phyloP scores from a whole-genome alignment of 148 eudicot species.

The Bassia scoparia region DNA sequence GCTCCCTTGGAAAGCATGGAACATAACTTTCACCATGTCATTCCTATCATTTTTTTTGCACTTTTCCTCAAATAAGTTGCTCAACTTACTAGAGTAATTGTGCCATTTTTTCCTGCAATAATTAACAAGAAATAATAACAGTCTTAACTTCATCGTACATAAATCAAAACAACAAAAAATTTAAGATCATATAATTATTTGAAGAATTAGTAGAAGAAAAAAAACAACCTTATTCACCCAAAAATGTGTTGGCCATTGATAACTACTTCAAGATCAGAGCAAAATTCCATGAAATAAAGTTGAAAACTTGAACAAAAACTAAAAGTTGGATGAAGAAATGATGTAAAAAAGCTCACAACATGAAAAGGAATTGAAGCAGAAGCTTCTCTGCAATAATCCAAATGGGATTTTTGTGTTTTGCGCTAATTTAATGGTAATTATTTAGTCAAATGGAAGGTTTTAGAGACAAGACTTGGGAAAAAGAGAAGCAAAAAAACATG shows the following conservation, averaged over 20 bases:
- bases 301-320: background rate
- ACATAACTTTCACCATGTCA: slow-evolving; percentile 33
- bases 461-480: slow-evolving; percentile 9
- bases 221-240: slow-evolving; percentile 34
- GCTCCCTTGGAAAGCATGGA: slow-evolving; percentile 56
- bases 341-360: background rate
- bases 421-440: background rate
- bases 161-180: too few species aligned
- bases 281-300: slow-evolving; percentile 19
- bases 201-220: background rate
- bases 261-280: slow-evolving; percentile 42
- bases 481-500: slow-evolving; percentile 6
- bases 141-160: too few species aligned
- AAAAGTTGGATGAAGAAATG: background rate
- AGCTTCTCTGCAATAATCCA: slow-evolving; percentile 22
- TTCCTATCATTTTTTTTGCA: background rate
- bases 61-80: slow-evolving; percentile 27
- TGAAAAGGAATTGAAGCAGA: background rate
- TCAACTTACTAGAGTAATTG: slow-evolving; percentile 35
- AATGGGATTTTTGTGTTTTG: slow-evolving; percentile 6
- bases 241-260: slow-evolving; percentile 41
- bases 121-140: background rate
- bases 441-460: background rate
- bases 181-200: too few species aligned
- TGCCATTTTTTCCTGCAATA: slow-evolving; percentile 41